A percentile compares a stretch with the other conserved stretches of the same genome.
Evolutionary conservation across 73 alveolate genomes (phyloP).

Genomic region (Paramecium pentaurelia): DNA sequence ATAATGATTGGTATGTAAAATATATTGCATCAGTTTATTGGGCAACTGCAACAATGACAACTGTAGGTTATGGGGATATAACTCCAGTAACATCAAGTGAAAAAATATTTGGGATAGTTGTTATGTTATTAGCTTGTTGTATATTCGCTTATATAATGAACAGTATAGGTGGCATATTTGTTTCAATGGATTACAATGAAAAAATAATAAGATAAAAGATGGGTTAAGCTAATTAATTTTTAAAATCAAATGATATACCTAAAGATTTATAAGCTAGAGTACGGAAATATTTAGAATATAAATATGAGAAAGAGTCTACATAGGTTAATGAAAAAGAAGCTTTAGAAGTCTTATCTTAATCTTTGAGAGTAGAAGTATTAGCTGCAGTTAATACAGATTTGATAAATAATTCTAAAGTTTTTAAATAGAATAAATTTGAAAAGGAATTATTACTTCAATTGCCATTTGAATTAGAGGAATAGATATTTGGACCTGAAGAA

Average conservation of each 20-base stretch:
- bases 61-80: slow-evolving; percentile 93
- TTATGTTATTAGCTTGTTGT: slow-evolving; percentile 84
- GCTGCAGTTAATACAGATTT: slow-evolving; percentile 61
- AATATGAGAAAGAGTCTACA: slow-evolving; percentile 61
- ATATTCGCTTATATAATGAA: slow-evolving; percentile 85
- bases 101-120: slow-evolving; percentile 70
- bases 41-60: slow-evolving; percentile 86
- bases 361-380: slow-evolving; percentile 58
- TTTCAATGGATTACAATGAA: slow-evolving; percentile 68
- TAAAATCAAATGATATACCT: slow-evolving; percentile 68
- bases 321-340: slow-evolving; percentile 66
- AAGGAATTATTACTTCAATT: slow-evolving; percentile 37
- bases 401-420: slow-evolving; percentile 38
- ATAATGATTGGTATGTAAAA: slow-evolving; percentile 25
- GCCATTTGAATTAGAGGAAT: slow-evolving; percentile 64
- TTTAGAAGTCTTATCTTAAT: slow-evolving; percentile 16
- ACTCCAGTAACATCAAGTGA: slow-evolving; percentile 74
- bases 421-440: slow-evolving; percentile 40
- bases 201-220: slow-evolving; percentile 68
- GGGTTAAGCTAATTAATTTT: slow-evolving; percentile 68
- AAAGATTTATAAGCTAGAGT: slow-evolving; percentile 69
- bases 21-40: slow-evolving; percentile 77
- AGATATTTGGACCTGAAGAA: slow-evolving; percentile 83
- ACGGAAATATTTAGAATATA: slow-evolving; percentile 74
- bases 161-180: slow-evolving; percentile 74